A percentile compares a stretch with the other conserved stretches of the same genome.
Evolutionary conservation across 2,329 filamentous ascomycete genomes (phyloP).

Genomic region (Boeremia exigua): DNA sequence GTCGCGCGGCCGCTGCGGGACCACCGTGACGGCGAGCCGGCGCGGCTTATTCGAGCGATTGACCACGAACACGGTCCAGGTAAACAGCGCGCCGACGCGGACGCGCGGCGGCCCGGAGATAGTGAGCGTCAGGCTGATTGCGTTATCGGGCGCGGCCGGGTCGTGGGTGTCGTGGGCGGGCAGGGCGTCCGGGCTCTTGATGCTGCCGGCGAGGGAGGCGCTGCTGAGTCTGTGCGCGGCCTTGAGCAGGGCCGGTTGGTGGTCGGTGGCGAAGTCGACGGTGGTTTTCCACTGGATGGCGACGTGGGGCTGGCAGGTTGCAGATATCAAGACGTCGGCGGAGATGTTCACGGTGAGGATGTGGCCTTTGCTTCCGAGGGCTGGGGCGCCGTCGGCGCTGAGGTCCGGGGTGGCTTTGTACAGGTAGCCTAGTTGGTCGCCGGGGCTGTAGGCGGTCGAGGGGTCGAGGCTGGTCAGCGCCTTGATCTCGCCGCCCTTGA

Average conservation of each 20-base stretch:
- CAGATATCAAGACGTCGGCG: conserved; percentile 64
- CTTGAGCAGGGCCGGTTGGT: conserved; percentile 50
- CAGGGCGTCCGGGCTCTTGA: conserved; percentile 37
- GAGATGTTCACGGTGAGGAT: conserved; percentile 65
- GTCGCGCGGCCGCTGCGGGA: conserved; percentile 68
- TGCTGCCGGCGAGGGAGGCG: conserved; percentile 29
- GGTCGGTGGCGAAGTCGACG: conserved; percentile 67
- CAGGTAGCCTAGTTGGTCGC: conserved; percentile 77
- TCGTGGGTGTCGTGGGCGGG: conserved; percentile 30
- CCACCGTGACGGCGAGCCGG: conserved; percentile 72
- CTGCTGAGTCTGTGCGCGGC: conserved; percentile 40
- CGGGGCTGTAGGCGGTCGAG: conserved; percentile 68
- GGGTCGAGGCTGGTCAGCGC: conserved; percentile 57
- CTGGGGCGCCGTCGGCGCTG: conserved; percentile 54
- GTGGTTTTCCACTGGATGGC: conserved; percentile 71
- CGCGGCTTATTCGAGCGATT: conserved; percentile 69
- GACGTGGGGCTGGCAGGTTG: conserved; percentile 66
- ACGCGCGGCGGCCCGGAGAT: conserved; percentile 69
- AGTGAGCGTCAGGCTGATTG: conserved; percentile 77
- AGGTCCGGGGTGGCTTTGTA: conserved; percentile 64
- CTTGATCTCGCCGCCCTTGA: conserved; percentile 65
- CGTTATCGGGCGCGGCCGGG: conserved; percentile 31
- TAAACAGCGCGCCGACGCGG: conserved; percentile 70
- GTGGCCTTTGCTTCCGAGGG: conserved; percentile 50
- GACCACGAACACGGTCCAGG: conserved; percentile 76